phyloP scores from a whole-genome alignment of 2,329 filamentous ascomycete species.

The Sclerotinia trifoliorum region DNA sequence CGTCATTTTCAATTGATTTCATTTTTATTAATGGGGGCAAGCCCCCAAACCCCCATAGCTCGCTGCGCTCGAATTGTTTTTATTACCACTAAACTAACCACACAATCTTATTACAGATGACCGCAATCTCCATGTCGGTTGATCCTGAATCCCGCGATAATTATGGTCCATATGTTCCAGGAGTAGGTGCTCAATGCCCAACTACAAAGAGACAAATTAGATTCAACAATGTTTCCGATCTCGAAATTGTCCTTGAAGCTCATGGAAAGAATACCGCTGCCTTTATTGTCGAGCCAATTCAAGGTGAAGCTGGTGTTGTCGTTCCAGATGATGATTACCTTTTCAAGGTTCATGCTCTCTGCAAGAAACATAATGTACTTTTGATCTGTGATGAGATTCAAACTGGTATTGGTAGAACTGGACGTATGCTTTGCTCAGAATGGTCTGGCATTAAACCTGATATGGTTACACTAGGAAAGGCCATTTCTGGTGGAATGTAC shows the following conservation, averaged over 20 bases:
- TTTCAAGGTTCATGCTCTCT: constrained; percentile 73
- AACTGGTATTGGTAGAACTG: constrained; percentile 93
- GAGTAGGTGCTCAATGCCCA: constrained; percentile 75
- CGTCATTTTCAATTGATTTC: not conserved
- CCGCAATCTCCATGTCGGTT: constrained; percentile 90
- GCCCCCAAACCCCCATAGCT: constrained; percentile 15
- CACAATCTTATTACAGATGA: constrained; percentile 53
- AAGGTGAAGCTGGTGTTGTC: constrained; percentile 95
- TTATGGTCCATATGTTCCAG: constrained; percentile 93
- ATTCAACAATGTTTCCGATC: constrained; percentile 81
- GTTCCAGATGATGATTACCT: constrained; percentile 92
- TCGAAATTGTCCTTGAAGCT: constrained; percentile 74
- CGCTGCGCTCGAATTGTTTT: not conserved
- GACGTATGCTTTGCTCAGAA: constrained; percentile 88
- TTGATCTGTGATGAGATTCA: constrained; percentile 99
- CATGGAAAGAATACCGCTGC: constrained; percentile 85
- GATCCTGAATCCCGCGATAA: constrained; percentile 93
- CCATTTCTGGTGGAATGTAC: constrained; percentile 97
- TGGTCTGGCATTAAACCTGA: constrained; percentile 96
- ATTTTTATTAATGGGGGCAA: not conserved
- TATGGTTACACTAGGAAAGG: constrained; percentile 91
- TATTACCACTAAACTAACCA: not conserved
- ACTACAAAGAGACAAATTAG: constrained; percentile 74
- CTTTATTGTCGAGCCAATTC: constrained; percentile 94
- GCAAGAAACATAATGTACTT: constrained; percentile 92